Conservation (phyloP, 2,329 filamentous ascomycete genomes). For the Trichoderma sp. region DNA sequence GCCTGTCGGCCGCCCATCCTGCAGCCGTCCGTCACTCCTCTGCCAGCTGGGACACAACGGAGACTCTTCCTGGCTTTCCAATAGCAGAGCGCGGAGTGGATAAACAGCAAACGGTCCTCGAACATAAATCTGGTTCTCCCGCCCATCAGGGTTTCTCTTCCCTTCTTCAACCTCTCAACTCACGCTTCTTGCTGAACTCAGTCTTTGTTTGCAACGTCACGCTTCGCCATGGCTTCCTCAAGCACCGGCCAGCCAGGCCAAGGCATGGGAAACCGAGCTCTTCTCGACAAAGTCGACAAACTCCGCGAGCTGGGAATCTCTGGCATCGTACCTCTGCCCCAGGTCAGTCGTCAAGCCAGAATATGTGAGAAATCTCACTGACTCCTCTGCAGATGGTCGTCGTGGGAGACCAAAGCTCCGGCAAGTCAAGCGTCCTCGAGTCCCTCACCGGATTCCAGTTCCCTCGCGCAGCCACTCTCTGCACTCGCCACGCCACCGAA, state of each 20-base stretch:
- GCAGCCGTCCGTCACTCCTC: background rate
- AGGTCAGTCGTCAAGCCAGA: slow-evolving; percentile 52
- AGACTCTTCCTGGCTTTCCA: background rate
- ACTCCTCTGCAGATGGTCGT: slow-evolving; percentile 63
- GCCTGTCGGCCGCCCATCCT: background rate
- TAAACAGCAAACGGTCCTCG: background rate
- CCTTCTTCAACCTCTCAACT: background rate
- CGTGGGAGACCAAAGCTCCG: slow-evolving; percentile 82
- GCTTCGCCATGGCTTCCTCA: background rate
- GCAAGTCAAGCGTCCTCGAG: slow-evolving; percentile 83
- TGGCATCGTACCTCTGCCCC: slow-evolving; percentile 44
- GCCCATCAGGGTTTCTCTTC: background rate
- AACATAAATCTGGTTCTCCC: background rate
- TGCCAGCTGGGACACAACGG: background rate
- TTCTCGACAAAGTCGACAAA: slow-evolving; percentile 46
- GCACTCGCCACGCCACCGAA: slow-evolving; percentile 52
- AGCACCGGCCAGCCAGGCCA: background rate
- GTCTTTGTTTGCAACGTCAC: background rate
- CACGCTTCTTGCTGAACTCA: background rate
- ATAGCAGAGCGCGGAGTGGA: background rate
- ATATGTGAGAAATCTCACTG: background rate
- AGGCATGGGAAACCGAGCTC: slow-evolving; percentile 32
- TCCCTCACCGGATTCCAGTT: slow-evolving; percentile 57
- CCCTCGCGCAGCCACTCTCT: slow-evolving; percentile 48
- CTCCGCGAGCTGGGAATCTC: slow-evolving; percentile 47